A percentile compares a stretch with the other conserved stretches of the same genome.
These are phyloP conservation scores for Parathielavia hyrcaniae DNA, from an alignment of 495 filamentous ascomycete genomes.

Conservation along the genomic window DNA sequence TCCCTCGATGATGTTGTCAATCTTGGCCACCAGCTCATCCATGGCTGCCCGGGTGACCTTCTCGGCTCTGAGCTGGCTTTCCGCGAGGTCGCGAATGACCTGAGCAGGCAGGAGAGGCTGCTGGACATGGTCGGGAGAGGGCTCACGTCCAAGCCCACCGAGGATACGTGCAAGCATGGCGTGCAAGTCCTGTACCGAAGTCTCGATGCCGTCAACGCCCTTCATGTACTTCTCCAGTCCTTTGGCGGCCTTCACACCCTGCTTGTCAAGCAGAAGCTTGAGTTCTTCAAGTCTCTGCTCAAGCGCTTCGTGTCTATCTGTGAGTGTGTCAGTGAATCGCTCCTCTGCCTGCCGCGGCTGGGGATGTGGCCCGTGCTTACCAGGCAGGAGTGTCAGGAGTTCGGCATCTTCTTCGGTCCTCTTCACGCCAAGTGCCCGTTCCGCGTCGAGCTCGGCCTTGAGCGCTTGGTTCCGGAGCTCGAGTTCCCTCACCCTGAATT, in stretches of 20 bases:
- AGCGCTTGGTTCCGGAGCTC: constrained; percentile 3
- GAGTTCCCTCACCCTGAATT: background rate
- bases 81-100: background rate
- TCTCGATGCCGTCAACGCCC: background rate
- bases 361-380: background rate
- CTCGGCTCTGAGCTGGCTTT: background rate
- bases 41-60: background rate
- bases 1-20: background rate
- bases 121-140: background rate
- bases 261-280: background rate
- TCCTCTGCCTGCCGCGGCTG: background rate
- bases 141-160: background rate
- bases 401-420: background rate
- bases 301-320: background rate
- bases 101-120: background rate
- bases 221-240: constrained; percentile 2
- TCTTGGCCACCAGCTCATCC: background rate
- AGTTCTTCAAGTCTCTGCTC: background rate
- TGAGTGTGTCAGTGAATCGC: background rate
- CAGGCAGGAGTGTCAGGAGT: background rate
- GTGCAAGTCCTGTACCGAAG: background rate
- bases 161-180: background rate
- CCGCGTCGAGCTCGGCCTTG: background rate
- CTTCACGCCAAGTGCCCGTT: background rate
- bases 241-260: background rate